Evolutionary conservation across 495 filamentous ascomycete species (phyloP).

Genomic region (Clohesyomyces aquaticus): DNA sequence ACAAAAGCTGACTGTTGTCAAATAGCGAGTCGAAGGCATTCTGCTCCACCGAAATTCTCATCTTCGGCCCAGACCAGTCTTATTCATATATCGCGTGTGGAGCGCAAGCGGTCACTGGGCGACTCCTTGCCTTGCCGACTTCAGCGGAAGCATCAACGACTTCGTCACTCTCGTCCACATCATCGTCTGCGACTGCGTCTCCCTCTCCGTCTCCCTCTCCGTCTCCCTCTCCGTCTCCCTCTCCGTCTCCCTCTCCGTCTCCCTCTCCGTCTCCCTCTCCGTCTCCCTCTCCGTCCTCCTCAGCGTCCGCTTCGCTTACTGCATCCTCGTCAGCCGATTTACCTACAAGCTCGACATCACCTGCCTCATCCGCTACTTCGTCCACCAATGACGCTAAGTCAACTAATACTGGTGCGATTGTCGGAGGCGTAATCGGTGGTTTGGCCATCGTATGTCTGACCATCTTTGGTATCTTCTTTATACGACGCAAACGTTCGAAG

Average conservation of each 20-base stretch:
- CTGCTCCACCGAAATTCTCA: not conserved
- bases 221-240: not conserved
- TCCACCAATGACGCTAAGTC: not conserved
- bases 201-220: not conserved
- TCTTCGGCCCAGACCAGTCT: slow-evolving; percentile 1
- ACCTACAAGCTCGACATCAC: too few species aligned
- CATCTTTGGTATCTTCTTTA: not conserved
- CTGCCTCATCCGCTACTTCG: too few species aligned
- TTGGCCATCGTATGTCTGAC: not conserved
- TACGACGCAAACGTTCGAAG: too few species aligned
- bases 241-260: not conserved
- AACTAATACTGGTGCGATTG: not conserved
- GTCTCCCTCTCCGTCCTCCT: too few species aligned
- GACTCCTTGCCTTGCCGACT: not conserved
- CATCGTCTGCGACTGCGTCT: not conserved
- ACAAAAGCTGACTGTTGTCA: too few species aligned
- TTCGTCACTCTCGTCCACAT: not conserved
- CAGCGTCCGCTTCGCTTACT: too few species aligned
- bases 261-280: not conserved
- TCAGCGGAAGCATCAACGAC: not conserved
- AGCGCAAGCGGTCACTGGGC: not conserved
- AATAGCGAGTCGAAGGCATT: not conserved
- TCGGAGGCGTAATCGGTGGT: not conserved
- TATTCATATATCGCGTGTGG: not conserved
- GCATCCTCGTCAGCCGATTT: too few species aligned